Evolutionary conservation across 306 rosid genomes (phyloP).

Genomic region (Quercus robur): DNA sequence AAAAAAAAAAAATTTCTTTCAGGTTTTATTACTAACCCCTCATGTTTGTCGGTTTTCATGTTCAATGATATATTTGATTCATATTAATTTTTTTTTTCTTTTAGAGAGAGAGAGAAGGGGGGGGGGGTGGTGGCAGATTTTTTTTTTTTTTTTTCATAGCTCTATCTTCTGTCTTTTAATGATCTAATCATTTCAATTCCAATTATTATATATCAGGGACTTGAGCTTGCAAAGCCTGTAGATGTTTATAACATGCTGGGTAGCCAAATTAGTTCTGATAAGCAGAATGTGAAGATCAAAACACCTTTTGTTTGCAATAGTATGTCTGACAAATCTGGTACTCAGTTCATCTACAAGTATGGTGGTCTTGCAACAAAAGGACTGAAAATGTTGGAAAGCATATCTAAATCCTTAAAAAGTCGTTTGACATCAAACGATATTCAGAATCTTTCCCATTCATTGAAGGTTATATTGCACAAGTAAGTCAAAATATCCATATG

Average conservation of each 20-base stretch:
- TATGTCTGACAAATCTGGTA: conserved; percentile 34
- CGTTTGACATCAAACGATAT: conserved; percentile 49
- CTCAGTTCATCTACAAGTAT: conserved; percentile 41
- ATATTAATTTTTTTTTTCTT: background rate
- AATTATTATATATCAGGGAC: conserved; percentile 44
- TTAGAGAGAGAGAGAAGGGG: background rate
- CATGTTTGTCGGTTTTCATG: background rate
- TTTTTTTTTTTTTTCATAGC: background rate
- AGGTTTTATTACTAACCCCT: background rate
- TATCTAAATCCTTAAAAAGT: conserved; percentile 39
- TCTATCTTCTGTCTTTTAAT: background rate
- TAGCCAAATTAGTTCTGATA: conserved; percentile 31
- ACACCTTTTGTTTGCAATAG: conserved; percentile 20
- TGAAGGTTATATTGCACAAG: conserved; percentile 60
- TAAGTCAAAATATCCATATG: conserved; percentile 35
- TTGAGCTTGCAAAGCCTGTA: conserved; percentile 48
- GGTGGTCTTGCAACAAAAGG: conserved; percentile 35
- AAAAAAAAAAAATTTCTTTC: background rate
- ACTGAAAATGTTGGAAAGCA: conserved; percentile 37
- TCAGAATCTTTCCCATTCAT: conserved; percentile 32
- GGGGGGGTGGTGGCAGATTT: background rate
- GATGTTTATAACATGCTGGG: conserved; percentile 58
- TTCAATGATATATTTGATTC: background rate
- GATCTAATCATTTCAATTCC: conserved; percentile 8
- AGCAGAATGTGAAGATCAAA: conserved; percentile 25